A percentile compares a stretch with the other conserved stretches of the same genome.
phyloP scores from a whole-genome alignment of 495 filamentous ascomycete species.

The Polyplosphaeria fusca region DNA sequence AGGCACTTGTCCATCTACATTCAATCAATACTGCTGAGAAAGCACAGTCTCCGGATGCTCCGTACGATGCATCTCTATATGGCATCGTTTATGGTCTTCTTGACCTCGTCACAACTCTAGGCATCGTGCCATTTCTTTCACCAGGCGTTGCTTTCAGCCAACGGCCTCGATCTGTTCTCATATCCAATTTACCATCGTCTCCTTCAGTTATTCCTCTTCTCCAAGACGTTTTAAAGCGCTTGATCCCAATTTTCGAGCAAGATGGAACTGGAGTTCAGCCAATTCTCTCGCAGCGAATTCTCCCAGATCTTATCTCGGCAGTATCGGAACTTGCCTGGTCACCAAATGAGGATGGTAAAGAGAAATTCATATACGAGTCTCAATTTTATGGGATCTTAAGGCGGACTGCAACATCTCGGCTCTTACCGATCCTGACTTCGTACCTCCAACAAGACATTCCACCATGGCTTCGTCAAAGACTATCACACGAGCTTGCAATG shows the following conservation, averaged over 20 bases:
- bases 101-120: conserved; percentile 25
- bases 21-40: conserved; percentile 23
- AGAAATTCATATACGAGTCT: background rate
- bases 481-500: conserved; percentile 56
- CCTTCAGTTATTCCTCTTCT: conserved; percentile 1
- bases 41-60: conserved; percentile 8
- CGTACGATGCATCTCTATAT: conserved; percentile 29
- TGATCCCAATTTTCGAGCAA: conserved; percentile 15
- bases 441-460: conserved; percentile 47
- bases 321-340: conserved; percentile 27
- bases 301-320: conserved; percentile 48
- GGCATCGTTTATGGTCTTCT: conserved; percentile 32
- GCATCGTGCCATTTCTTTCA: conserved; percentile 27
- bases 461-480: conserved; percentile 47
- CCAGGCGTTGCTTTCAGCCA: conserved; percentile 19
- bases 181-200: background rate
- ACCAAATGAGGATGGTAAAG: conserved; percentile 2
- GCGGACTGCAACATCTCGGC: conserved; percentile 38
- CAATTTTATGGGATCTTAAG: conserved; percentile 5
- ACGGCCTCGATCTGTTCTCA: conserved; percentile 27
- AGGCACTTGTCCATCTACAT: conserved; percentile 26
- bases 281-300: conserved; percentile 25
- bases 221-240: background rate
- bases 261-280: conserved; percentile 23
- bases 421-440: conserved; percentile 48